phyloP scores from a whole-genome alignment of 2,329 filamentous ascomycete species.

The Calonectria pauciramosa region DNA sequence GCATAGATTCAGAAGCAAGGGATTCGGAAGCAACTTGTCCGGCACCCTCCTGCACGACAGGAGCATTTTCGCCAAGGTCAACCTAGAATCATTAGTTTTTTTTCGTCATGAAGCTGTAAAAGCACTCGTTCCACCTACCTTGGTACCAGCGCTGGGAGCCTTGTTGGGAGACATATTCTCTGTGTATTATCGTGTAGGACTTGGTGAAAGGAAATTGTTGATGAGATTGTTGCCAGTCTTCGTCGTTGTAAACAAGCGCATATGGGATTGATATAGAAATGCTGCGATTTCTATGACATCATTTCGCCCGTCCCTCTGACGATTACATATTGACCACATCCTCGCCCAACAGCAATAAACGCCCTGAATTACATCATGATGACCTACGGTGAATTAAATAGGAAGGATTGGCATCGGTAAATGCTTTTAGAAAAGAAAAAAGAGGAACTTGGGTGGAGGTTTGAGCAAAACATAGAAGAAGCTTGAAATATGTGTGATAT shows the following conservation, averaged over 20 bases:
- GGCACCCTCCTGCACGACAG: conserved; percentile 69
- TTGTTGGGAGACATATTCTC: conserved; percentile 39
- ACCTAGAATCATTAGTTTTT: conserved; percentile 54
- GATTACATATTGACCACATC: not conserved
- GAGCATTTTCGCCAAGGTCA: conserved; percentile 60
- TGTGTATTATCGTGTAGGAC: not conserved
- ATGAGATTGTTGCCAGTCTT: too few species aligned
- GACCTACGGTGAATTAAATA: not conserved
- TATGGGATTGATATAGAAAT: not conserved
- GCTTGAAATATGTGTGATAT: not conserved
- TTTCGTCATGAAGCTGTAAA: not conserved
- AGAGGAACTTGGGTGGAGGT: not conserved
- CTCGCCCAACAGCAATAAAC: not conserved
- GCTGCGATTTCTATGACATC: conserved; percentile 4
- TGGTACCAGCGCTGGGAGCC: conserved; percentile 36
- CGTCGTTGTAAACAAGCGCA: not conserved
- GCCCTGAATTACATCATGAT: not conserved
- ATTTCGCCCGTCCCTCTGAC: not conserved
- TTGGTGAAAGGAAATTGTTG: not conserved
- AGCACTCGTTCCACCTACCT: conserved; percentile 33
- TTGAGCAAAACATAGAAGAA: not conserved
- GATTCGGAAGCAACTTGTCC: conserved; percentile 78
- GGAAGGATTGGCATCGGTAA: not conserved
- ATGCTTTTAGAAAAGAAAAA: too few species aligned
- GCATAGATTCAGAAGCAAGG: conserved; percentile 80